These are phyloP conservation scores for Kappamyces sp. DNA, from an alignment of 192 early-diverging fungal species.

Conservation along the genomic window DNA sequence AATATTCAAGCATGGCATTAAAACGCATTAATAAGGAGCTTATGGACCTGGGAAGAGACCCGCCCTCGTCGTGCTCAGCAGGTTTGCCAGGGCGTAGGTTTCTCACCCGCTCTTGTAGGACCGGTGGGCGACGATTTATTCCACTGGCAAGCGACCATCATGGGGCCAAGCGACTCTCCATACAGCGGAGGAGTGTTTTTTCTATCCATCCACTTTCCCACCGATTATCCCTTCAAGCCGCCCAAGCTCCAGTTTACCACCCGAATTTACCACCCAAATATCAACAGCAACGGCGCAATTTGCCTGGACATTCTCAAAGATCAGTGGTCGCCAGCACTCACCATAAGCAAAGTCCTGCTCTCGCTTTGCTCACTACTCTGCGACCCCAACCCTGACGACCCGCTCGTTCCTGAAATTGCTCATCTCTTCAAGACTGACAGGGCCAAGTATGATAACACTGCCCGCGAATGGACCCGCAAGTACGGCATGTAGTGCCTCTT, in stretches of 20 bases:
- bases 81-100: no score
- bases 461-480: constrained; percentile 92
- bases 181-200: constrained; percentile 95
- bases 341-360: constrained; percentile 83
- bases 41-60: constrained; percentile 92
- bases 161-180: constrained; percentile 94
- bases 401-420: constrained; percentile 96
- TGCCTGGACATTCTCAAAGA: constrained; percentile 98
- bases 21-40: constrained; percentile 98
- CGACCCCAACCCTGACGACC: constrained; percentile 97
- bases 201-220: constrained; percentile 95
- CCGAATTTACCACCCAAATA: constrained; percentile 97
- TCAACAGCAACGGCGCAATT: constrained; percentile 96
- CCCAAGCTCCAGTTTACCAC: constrained; percentile 98
- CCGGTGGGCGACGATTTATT: constrained; percentile 81
- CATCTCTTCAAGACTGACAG: constrained; percentile 97
- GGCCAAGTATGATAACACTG: constrained; percentile 77
- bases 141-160: constrained; percentile 97
- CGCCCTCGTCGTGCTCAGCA: constrained; percentile 94
- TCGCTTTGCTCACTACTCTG: constrained; percentile 83
- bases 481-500: constrained; percentile 16
- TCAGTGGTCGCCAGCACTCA: constrained; percentile 98
- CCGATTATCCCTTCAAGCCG: constrained; percentile 97
- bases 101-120: no score
- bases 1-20: constrained; percentile 68